Conservation (phyloP, 2,329 filamentous ascomycete genomes). For the Domatiomyces globalis region DNA sequence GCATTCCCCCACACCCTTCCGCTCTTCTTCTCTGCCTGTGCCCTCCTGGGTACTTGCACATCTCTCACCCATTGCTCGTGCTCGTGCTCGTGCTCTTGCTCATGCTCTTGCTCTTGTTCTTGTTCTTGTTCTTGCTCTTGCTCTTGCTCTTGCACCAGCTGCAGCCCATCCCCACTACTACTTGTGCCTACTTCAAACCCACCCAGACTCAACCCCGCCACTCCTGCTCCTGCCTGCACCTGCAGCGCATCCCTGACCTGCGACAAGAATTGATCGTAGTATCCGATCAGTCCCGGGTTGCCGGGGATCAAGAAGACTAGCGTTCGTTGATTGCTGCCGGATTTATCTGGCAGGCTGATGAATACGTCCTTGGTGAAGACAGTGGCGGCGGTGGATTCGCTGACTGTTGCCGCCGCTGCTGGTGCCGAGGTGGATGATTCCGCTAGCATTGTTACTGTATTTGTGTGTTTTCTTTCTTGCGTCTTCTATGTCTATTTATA, state of each 20-base stretch:
- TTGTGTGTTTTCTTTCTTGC: too few species aligned
- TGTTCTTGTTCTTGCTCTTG: slow-evolving; percentile 20
- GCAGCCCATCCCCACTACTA: not conserved
- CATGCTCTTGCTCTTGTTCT: slow-evolving; percentile 5
- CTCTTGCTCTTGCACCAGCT: not conserved
- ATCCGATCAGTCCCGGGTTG: slow-evolving; percentile 37
- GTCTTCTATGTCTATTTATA: too few species aligned
- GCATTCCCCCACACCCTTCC: not conserved
- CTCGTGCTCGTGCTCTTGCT: slow-evolving; percentile 14
- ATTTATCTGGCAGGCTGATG: slow-evolving; percentile 5
- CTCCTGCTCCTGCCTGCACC: not conserved
- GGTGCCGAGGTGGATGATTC: not conserved
- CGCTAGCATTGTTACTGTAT: too few species aligned
- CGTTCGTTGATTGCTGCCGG: not conserved
- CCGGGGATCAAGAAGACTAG: slow-evolving; percentile 35
- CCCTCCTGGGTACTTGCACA: slow-evolving; percentile 4
- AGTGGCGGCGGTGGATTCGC: not conserved
- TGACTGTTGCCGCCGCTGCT: not conserved
- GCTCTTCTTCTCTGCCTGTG: not conserved
- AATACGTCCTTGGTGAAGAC: slow-evolving; percentile 6
- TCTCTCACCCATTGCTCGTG: slow-evolving; percentile 1
- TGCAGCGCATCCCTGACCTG: slow-evolving; percentile 18
- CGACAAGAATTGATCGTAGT: slow-evolving; percentile 33
- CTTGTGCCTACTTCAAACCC: slow-evolving; percentile 13
- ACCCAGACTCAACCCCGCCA: slow-evolving; percentile 13